These are phyloP conservation scores for Aspergillus sclerotioniger DNA, from an alignment of 495 filamentous ascomycete species.

Conservation along the genomic window DNA sequence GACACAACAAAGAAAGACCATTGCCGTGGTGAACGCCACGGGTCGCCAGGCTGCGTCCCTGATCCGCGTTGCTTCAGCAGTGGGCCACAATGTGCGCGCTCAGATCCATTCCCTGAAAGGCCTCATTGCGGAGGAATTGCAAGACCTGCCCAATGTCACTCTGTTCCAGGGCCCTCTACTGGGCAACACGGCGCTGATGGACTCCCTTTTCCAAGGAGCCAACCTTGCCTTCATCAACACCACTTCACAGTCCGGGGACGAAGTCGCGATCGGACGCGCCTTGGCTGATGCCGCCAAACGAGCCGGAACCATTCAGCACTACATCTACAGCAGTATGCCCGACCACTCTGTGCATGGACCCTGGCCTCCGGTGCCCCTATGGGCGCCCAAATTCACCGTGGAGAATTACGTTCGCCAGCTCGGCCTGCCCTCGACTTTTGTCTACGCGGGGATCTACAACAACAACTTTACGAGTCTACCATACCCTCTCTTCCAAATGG, in stretches of 20 bases:
- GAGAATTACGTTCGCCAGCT: slow-evolving; percentile 87
- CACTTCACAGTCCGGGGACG: slow-evolving; percentile 89
- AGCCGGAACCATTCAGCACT: slow-evolving; percentile 76
- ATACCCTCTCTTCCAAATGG: slow-evolving; percentile 93
- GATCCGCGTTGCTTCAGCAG: slow-evolving; percentile 85
- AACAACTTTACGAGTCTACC: slow-evolving; percentile 96
- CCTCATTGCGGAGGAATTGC: slow-evolving; percentile 79
- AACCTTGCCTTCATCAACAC: slow-evolving; percentile 97
- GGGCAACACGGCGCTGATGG: slow-evolving; percentile 64
- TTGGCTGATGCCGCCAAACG: slow-evolving; percentile 87
- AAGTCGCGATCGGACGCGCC: slow-evolving; percentile 80
- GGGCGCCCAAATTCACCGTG: slow-evolving; percentile 86
- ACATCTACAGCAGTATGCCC: slow-evolving; percentile 95
- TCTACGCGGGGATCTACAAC: slow-evolving; percentile 97
- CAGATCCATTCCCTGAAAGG: slow-evolving; percentile 82
- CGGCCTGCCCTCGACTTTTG: slow-evolving; percentile 81
- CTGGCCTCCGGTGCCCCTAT: slow-evolving; percentile 83
- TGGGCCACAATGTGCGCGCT: slow-evolving; percentile 86
- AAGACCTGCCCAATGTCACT: slow-evolving; percentile 76
- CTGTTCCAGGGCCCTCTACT: slow-evolving; percentile 81
- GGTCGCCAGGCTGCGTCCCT: slow-evolving; percentile 92
- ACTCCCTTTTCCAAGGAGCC: slow-evolving; percentile 74
- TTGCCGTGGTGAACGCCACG: slow-evolving; percentile 89
- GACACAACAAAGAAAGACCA: slow-evolving; percentile 63
- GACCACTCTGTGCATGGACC: slow-evolving; percentile 78